These are phyloP conservation scores for Suhomyces yuchorum DNA, from an alignment of 1,139 yeast species.

Conservation along the genomic window DNA sequence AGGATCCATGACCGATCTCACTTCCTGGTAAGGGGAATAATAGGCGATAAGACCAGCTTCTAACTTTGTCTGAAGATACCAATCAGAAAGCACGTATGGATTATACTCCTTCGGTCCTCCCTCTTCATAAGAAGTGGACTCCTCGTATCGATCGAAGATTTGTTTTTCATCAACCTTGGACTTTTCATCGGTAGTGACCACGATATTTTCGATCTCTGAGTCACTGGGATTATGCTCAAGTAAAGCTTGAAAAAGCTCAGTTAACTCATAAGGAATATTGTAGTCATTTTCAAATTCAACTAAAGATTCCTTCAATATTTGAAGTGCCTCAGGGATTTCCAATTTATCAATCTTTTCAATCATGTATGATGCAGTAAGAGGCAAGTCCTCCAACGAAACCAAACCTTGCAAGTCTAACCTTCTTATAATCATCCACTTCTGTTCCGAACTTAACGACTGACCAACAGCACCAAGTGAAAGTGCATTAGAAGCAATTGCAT, in stretches of 20 bases:
- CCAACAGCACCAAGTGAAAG: conserved; percentile 32
- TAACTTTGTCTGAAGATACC: conserved; percentile 19
- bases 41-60: conserved; percentile 41
- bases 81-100: conserved; percentile 16
- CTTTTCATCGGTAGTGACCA: background rate
- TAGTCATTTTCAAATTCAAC: conserved; percentile 25
- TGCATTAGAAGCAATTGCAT: conserved; percentile 19
- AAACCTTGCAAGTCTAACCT: conserved; percentile 33
- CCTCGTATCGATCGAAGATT: background rate
- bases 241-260: conserved; percentile 17
- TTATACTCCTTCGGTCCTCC: conserved; percentile 14
- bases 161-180: conserved; percentile 15
- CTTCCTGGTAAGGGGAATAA: conserved; percentile 67
- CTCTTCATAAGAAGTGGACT: background rate
- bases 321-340: conserved; percentile 20
- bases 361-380: conserved; percentile 27
- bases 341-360: conserved; percentile 25
- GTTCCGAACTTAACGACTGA: conserved; percentile 28
- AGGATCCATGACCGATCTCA: conserved; percentile 58
- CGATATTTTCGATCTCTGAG: background rate
- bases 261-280: conserved; percentile 24
- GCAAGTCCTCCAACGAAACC: conserved; percentile 32
- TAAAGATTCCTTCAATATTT: conserved; percentile 22
- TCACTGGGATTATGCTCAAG: background rate
- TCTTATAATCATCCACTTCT: conserved; percentile 29